Evolutionary conservation across 73 alveolate species (phyloP), one percentile per base, ranked within the genome.

Genomic region (Symbiodinium natans): DNA sequence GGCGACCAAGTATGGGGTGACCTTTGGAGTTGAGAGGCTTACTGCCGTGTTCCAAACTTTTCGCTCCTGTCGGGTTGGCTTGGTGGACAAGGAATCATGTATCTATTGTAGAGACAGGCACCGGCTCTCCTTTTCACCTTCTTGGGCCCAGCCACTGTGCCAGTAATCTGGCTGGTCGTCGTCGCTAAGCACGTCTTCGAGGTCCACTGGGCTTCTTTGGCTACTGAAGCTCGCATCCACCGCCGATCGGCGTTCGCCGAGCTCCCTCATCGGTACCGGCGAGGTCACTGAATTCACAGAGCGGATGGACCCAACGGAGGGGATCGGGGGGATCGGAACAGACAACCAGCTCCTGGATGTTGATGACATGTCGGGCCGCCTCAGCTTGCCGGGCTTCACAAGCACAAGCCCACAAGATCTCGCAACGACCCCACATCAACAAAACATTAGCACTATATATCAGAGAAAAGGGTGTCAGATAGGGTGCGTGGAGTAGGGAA

Each of bases 91-190:
- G 59, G 59, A 46, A 46, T 6, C 59, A n/a, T n/a, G n/a, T n/a
- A n/a, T n/a, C n/a, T n/a, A n/a, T 52, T 63, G 39, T 63, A 34
- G 13, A 15, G 31, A 1, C 36, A 7, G 34, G 31, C 2, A 27
- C 40, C 1, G 9, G 17, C 8, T 13, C 36, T 0, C 21, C 29
- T 87, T 68, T 33, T 23, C 38, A 29, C 59, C 63, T 2, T 88
- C 95, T 29, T 87, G 94, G 27, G 80, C 80, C 95, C 95, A 88
- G 33, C 80, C 95, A 34, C 95, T 88, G 86, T 63, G 42, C 95
- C 95, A 88, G 43, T 88, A 88, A 42, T 88, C 95, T 52, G 42
- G 43, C 43, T 88, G 27, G 10, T 88, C 95, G 38, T 63, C 95
- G 17, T 56, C 84, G 63, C 84, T 52, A 19, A 63, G 80, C 36